Conservation (phyloP, 768 basidiomycete species). For the Asterophora lycoperdoides region DNA sequence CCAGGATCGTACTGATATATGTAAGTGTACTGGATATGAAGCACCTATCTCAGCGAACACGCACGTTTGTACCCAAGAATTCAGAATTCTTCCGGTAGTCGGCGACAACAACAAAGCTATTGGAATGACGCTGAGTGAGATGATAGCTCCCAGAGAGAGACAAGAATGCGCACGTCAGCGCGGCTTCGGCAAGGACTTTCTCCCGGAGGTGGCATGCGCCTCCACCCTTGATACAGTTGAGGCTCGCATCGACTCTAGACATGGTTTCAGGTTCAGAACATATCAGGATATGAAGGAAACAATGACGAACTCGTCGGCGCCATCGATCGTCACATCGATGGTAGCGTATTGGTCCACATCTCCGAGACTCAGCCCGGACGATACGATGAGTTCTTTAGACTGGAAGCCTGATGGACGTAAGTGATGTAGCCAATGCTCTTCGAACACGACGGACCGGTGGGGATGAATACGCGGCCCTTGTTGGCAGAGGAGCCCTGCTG, state of each 20-base stretch:
- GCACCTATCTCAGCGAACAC: constrained; percentile 30
- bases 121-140: neutral
- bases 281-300: neutral
- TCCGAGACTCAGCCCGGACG: constrained; percentile 69
- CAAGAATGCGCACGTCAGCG: constrained; percentile 57
- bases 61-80: constrained; percentile 75
- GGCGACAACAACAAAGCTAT: constrained; percentile 84
- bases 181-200: constrained; percentile 97
- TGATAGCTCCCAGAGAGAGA: constrained; percentile 1
- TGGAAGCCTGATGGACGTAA: constrained; percentile 66
- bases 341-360: constrained; percentile 85
- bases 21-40: neutral
- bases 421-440: neutral
- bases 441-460: constrained; percentile 56
- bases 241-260: constrained; percentile 70
- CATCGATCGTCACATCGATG: constrained; percentile 97
- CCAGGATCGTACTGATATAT: constrained; percentile 69
- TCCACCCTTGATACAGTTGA: constrained; percentile 97
- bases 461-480: constrained; percentile 80
- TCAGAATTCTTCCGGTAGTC: constrained; percentile 93
- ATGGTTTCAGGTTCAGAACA: neutral
- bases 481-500: constrained; percentile 77
- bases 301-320: constrained; percentile 83
- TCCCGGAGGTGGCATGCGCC: constrained; percentile 96
- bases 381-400: constrained; percentile 91